These are phyloP conservation scores for Yamadazyma sp. DNA, from an alignment of 805 yeast genomes.

Conservation along the genomic window DNA sequence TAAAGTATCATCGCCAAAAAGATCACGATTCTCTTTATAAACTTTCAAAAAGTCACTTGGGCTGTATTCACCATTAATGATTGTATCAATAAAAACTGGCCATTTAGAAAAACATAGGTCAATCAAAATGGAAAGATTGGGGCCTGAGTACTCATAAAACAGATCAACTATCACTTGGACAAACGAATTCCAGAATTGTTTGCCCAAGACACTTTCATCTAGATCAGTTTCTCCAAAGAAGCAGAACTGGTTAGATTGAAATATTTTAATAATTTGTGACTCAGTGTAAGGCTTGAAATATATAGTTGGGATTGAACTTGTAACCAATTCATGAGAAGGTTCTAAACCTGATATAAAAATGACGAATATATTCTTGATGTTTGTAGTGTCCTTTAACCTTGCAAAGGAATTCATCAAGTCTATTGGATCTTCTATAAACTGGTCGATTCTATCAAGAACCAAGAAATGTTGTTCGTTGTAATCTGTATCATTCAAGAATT, in stretches of 20 bases:
- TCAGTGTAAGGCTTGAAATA: constrained; percentile 36
- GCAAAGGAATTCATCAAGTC: constrained; percentile 31
- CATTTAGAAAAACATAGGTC: constrained; percentile 32
- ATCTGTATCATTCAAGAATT: constrained; percentile 26
- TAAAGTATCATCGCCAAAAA: constrained; percentile 30
- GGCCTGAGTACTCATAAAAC: constrained; percentile 43
- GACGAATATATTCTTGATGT: constrained; percentile 29
- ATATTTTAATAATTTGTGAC: constrained; percentile 34
- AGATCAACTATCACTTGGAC: constrained; percentile 45
- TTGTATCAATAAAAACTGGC: constrained; percentile 29
- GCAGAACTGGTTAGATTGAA: constrained; percentile 28
- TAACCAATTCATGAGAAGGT: constrained; percentile 34
- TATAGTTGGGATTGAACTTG: constrained; percentile 40
- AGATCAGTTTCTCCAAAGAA: constrained; percentile 17
- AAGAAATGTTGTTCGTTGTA: constrained; percentile 38
- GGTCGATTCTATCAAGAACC: constrained; percentile 48
- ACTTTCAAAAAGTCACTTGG: constrained; percentile 31
- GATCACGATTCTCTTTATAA: constrained; percentile 27
- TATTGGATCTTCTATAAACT: constrained; percentile 23
- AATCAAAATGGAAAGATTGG: constrained; percentile 34
- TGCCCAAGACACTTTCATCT: constrained; percentile 14
- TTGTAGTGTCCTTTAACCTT: constrained; percentile 38
- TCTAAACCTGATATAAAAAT: constrained; percentile 40
- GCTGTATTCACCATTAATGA: constrained; percentile 18
- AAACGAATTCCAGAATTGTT: constrained; percentile 41